Evolutionary conservation across 805 yeast species (phyloP), one percentile per base, ranked within the genome.

Genomic region (Tetrapisispora phaffii): DNA sequence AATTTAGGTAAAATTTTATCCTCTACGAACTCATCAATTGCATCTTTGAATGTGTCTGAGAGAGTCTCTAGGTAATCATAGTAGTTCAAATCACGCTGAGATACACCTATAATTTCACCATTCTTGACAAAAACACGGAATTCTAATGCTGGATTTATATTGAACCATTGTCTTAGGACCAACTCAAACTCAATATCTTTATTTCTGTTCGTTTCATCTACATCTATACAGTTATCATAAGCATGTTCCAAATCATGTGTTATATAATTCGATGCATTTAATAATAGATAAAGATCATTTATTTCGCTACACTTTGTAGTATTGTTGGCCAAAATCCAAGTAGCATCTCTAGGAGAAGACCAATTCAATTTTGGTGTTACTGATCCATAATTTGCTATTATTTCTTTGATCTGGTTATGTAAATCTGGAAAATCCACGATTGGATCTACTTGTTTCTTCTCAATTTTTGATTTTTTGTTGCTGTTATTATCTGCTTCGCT

Each of bases 301-400:
- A 82, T 78, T 28, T 73, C 74, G 15, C 66, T 70, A 57, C 97
- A 89, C 56, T 77, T 74, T 74, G 83, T 75, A 2, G 85, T 73
- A 55, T 86, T 85, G 28, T 83, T 79, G 2, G 93, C 74, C 56
- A 84, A 66, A 19, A 93, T 90, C 98, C 97, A 93, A 0, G 80
- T 76, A 1, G 97, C 85, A 65, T 93, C 99, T 58, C 80, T 82
- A 1, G 99, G 98, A 1, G 96, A 84, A 0, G 97, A 87, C 98
- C 98, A 93, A 68, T 93, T 93, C 53, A 90, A 68, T 58, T 93
- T 93, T 1, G 97, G 97, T 1, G 86, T 73, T 2, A 88, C 86
- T 1, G 77, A 66, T 0, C 83, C 82, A 40, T 74, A 67, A 36
- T 71, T 68, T 2, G 51, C 48, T 13, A 93, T 74, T 0, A 70